These are phyloP conservation scores for Rasamsonia emersonii DNA, from an alignment of 2,329 filamentous ascomycete species.

Conservation along the genomic window DNA sequence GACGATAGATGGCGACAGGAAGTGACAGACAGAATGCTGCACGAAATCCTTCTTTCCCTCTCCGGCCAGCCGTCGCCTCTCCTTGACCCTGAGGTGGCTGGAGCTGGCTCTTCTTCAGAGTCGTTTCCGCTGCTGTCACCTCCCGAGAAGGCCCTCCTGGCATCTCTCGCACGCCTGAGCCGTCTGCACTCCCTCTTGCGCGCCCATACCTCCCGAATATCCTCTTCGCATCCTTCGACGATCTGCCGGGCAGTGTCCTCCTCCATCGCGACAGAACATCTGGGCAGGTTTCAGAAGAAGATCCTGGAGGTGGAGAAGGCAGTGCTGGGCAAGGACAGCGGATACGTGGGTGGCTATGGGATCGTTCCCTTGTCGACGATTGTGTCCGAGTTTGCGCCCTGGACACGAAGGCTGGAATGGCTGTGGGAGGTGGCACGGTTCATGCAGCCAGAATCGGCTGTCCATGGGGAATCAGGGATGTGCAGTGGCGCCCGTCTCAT, in stretches of 20 bases:
- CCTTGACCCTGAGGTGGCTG: conserved; percentile 50
- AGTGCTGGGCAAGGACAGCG: conserved; percentile 68
- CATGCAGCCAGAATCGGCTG: conserved; percentile 46
- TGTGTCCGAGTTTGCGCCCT: conserved; percentile 75
- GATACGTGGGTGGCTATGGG: conserved; percentile 79
- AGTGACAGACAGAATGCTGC: conserved; percentile 77
- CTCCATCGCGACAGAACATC: conserved; percentile 63
- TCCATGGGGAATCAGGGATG: conserved; percentile 15
- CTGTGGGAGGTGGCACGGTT: conserved; percentile 65
- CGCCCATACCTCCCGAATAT: conserved; percentile 57
- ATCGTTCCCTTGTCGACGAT: conserved; percentile 86
- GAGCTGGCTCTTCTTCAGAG: conserved; percentile 42
- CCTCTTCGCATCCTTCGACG: conserved; percentile 63
- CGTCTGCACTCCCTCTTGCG: conserved; percentile 67
- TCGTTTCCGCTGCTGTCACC: conserved; percentile 54
- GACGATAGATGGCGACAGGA: too few relatives aligned
- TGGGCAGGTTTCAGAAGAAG: conserved; percentile 72
- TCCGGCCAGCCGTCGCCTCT: conserved; percentile 88
- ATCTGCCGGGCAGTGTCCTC: conserved; percentile 83
- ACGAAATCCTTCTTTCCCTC: conserved; percentile 95
- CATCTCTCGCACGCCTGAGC: conserved; percentile 67
- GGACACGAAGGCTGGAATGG: conserved; percentile 80
- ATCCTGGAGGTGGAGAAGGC: conserved; percentile 75
- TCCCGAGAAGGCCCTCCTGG: conserved; percentile 73
- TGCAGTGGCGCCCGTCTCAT: conserved; percentile 68